These are phyloP conservation scores for Lactarius evosmus DNA, from an alignment of 768 basidiomycete genomes.

Conservation along the genomic window DNA sequence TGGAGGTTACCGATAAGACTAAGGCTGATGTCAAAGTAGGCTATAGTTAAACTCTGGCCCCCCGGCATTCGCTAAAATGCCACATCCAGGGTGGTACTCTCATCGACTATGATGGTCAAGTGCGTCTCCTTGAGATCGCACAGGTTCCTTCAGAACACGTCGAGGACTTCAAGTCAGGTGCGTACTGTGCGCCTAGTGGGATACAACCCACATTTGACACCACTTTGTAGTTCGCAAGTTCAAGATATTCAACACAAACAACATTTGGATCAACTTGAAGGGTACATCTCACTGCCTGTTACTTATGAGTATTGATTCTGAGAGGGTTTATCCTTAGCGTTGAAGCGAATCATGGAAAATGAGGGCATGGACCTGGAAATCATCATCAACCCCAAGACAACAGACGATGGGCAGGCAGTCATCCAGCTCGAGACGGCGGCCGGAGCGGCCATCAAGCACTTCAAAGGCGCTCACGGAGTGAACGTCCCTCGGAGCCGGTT, in stretches of 20 bases:
- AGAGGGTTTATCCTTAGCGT: slow-evolving; percentile 45
- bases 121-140: slow-evolving; percentile 89
- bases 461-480: slow-evolving; percentile 87
- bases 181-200: background rate
- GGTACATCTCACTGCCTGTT: slow-evolving; percentile 39
- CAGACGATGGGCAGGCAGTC: slow-evolving; percentile 82
- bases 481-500: slow-evolving; percentile 94
- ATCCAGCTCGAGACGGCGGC: slow-evolving; percentile 64
- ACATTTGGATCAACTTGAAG: slow-evolving; percentile 75
- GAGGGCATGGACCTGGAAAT: slow-evolving; percentile 91
- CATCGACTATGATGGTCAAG: slow-evolving; percentile 85
- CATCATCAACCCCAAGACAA: slow-evolving; percentile 88
- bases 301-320: background rate
- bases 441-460: slow-evolving; percentile 93
- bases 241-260: slow-evolving; percentile 92
- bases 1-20: slow-evolving; percentile 97
- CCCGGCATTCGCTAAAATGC: slow-evolving; percentile 2
- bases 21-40: slow-evolving; percentile 70
- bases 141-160: slow-evolving; percentile 92
- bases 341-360: slow-evolving; percentile 86
- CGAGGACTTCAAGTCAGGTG: slow-evolving; percentile 88
- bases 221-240: slow-evolving; percentile 66
- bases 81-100: slow-evolving; percentile 69
- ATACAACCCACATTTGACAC: slow-evolving; percentile 9
- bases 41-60: background rate